Evolutionary conservation across 768 basidiomycete genomes (phyloP), one percentile per base, ranked within the genome.

Genomic region (Tylopilus vinaceipallidus): DNA sequence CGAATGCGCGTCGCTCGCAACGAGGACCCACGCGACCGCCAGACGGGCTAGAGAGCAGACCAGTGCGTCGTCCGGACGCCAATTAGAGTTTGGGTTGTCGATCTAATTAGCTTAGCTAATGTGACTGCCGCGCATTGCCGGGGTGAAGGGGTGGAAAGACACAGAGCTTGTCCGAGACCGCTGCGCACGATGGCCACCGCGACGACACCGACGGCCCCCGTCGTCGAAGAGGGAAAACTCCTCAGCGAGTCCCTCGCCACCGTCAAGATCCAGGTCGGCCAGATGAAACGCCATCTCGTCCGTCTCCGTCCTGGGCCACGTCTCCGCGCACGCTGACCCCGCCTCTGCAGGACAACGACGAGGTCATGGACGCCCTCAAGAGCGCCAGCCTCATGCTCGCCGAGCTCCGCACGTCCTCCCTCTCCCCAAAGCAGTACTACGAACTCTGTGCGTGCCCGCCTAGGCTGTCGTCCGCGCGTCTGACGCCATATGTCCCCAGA

Each of bases 351-450:
- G 92, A 98, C 68, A 72, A 84, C 58, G 95, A 98, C 73, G 90
- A 94, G 64, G 86, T 98, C 54, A 99, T 99, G 97, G 95, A 99
- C 68, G 95, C 93, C 12, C 77, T 98, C 62, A 98, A 99, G 74
- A 88, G 88, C 50, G 95, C 97, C 2, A 97, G 94, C 63, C 79
- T 94, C 50, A 98, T 98, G 95, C 83, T 99, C 43, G 91, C 93
- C 11, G 97, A 98, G 64, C 78, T 98, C 20, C 80, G 97, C 48
- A 98, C 95, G 0, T 93, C 90, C 2, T 91, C 91, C 10, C 77
- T 98, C 56, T 88, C 90, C 2, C 91, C 94, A 11, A 99, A 99
- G 65, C 94, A 98, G 65, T 99, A 99, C 71, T 98, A 98, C 67
- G 97, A 98, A 74, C 84, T 98, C 30, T 98, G 94, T 95, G 53